Evolutionary conservation across 208 protist species (phyloP).

Genomic region (Crithidia thermophila): DNA sequence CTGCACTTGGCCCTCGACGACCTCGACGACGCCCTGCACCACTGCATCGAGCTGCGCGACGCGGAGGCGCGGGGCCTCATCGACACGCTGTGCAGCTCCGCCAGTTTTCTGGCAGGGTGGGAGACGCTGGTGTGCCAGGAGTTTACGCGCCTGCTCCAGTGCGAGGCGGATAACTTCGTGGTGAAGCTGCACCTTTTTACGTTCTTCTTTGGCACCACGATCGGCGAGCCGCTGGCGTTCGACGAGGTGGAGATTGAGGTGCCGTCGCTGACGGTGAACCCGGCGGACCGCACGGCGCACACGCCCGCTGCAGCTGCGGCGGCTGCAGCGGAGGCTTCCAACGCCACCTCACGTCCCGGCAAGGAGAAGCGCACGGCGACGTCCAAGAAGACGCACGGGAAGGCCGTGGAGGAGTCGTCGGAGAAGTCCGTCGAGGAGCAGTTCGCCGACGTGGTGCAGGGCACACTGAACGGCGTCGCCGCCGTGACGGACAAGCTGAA

Average conservation of each 20-base stretch:
- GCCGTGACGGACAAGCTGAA: conserved; percentile 52
- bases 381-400: conserved; percentile 43
- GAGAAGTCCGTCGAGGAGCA: conserved; percentile 60
- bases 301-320: conserved; percentile 5
- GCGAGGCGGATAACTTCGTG: conserved; percentile 73
- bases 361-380: conserved; percentile 55
- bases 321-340: conserved; percentile 1
- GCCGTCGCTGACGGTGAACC: conserved; percentile 17
- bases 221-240: conserved; percentile 59
- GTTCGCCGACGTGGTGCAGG: conserved; percentile 51
- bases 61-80: conserved; percentile 44
- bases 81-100: conserved; percentile 53
- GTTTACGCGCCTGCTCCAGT: conserved; percentile 53
- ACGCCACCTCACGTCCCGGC: conserved; percentile 5
- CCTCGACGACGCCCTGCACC: conserved; percentile 50
- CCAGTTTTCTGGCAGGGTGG: conserved; percentile 70
- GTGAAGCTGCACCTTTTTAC: conserved; percentile 55
- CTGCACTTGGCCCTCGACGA: conserved; percentile 66
- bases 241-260: conserved; percentile 68
- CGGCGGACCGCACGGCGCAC: conserved; percentile 19
- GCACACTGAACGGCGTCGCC: conserved; percentile 33
- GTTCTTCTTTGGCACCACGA: conserved; percentile 70
- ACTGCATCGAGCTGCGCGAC: conserved; percentile 42
- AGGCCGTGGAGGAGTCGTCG: conserved; percentile 39
- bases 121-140: conserved; percentile 60